Percentiles rank a stretch among this genome's conserved stretches.
phyloP scores from a whole-genome alignment of 805 yeast species.

The Hanseniaspora pseudoguilliermondii region DNA sequence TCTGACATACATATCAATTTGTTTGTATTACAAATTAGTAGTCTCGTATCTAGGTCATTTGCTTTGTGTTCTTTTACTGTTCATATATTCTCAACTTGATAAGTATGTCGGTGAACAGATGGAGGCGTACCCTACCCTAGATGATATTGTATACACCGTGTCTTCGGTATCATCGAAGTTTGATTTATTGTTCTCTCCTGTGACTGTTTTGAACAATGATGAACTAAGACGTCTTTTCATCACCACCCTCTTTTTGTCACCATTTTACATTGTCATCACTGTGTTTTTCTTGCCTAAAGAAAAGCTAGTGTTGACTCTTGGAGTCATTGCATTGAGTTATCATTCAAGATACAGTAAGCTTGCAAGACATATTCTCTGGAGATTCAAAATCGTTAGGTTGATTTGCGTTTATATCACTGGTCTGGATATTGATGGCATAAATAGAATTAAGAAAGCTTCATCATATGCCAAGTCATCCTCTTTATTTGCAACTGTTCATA shows the following conservation, averaged over 20 bases:
- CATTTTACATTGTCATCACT: constrained; percentile 61
- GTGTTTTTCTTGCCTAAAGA: constrained; percentile 62
- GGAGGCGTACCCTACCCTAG: constrained; percentile 63
- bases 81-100: constrained; percentile 48
- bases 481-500: constrained; percentile 33
- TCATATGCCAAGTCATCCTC: constrained; percentile 23
- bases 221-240: constrained; percentile 70
- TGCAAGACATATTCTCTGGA: constrained; percentile 76
- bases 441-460: constrained; percentile 21
- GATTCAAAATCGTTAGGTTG: constrained; percentile 54
- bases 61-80: constrained; percentile 47
- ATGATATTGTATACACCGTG: constrained; percentile 67
- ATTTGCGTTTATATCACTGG: constrained; percentile 77
- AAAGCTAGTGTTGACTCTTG: constrained; percentile 44
- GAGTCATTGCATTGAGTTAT: constrained; percentile 56
- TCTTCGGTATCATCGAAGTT: constrained; percentile 63
- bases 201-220: constrained; percentile 62
- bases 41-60: constrained; percentile 76
- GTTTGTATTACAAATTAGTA: constrained; percentile 67
- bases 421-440: constrained; percentile 51
- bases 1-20: constrained; percentile 41
- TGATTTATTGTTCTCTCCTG: constrained; percentile 68
- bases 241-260: constrained; percentile 77
- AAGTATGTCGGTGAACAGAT: constrained; percentile 46
- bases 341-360: constrained; percentile 80